These are phyloP conservation scores for Penicillium bialowiezense DNA, from an alignment of 495 filamentous ascomycete genomes.

Conservation along the genomic window DNA sequence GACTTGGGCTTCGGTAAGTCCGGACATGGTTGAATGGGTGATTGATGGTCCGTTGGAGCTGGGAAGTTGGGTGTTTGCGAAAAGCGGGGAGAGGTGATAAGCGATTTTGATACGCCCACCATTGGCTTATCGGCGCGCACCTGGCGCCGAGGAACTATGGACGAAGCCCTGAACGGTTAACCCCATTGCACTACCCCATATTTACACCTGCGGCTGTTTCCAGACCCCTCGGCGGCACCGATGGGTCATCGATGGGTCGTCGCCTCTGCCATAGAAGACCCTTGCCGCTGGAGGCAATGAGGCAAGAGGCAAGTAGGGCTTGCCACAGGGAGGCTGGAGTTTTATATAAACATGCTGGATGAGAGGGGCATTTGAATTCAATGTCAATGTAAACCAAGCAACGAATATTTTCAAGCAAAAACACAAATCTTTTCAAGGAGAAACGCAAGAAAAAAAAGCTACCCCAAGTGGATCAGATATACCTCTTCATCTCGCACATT, in stretches of 20 bases:
- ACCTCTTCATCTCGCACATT: conserved; percentile 5
- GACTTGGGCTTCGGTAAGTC: conserved; percentile 72
- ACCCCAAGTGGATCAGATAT: conserved; percentile 6
- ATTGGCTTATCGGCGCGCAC: conserved; percentile 2
- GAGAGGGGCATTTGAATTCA: no score
- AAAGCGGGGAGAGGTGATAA: conserved; percentile 10
- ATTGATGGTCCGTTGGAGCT: not conserved
- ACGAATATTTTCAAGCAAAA: not conserved
- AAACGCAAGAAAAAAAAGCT: not conserved
- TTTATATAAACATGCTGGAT: not conserved
- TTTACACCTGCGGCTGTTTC: not conserved
- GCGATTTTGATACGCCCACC: not conserved
- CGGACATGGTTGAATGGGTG: conserved; percentile 27
- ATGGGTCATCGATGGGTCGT: conserved; percentile 3
- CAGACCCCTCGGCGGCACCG: not conserved
- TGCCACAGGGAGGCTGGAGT: not conserved
- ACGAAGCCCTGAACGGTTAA: not conserved
- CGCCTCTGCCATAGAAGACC: not conserved
- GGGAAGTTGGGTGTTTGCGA: not conserved
- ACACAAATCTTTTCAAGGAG: no score
- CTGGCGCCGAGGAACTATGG: no score
- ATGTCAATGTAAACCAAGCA: no score
- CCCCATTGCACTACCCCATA: not conserved
- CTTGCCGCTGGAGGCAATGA: conserved; percentile 4
- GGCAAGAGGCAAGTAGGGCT: conserved; percentile 7